phyloP scores from a whole-genome alignment of 768 basidiomycete genomes.

The Phaeotremella skinneri region DNA sequence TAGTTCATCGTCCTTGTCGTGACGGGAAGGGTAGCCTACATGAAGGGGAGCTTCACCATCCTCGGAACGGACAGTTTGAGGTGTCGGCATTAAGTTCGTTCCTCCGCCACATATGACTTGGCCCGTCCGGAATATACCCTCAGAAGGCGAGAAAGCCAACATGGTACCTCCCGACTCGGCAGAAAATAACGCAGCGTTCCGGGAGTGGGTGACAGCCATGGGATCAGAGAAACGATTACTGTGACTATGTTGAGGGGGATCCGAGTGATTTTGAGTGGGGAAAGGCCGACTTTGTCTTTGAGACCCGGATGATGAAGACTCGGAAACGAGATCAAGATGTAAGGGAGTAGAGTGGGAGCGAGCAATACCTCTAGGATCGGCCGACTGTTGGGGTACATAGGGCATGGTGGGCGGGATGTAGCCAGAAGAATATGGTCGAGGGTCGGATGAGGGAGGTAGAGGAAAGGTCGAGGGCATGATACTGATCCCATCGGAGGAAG shows the following conservation, averaged over 20 bases:
- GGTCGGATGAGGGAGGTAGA: constrained; percentile 7
- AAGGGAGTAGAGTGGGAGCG: constrained; percentile 17
- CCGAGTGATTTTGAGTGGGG: neutral
- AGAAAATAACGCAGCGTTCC: constrained; percentile 32
- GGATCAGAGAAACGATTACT: constrained; percentile 30
- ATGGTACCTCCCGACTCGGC: constrained; percentile 40
- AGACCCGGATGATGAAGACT: neutral
- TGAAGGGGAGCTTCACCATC: neutral
- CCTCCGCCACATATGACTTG: constrained; percentile 24
- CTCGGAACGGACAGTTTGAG: constrained; percentile 11
- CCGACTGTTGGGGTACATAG: neutral
- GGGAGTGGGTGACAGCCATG: constrained; percentile 34
- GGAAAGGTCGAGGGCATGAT: constrained; percentile 13
- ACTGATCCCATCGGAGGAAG: neutral
- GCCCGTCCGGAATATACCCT: constrained; percentile 24
- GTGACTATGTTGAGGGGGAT: neutral
- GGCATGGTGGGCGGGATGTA: neutral
- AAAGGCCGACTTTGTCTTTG: neutral
- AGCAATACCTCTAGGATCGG: constrained; percentile 1
- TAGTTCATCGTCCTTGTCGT: constrained; percentile 11
- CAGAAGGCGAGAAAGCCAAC: constrained; percentile 35
- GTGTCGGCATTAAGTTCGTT: constrained; percentile 25
- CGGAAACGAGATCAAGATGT: constrained; percentile 8
- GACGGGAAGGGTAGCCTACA: neutral
- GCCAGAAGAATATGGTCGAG: neutral